Evolutionary conservation across 495 filamentous ascomycete species (phyloP), one percentile per base, ranked within the genome.

Genomic region (Friedmanniomyces simplex): DNA sequence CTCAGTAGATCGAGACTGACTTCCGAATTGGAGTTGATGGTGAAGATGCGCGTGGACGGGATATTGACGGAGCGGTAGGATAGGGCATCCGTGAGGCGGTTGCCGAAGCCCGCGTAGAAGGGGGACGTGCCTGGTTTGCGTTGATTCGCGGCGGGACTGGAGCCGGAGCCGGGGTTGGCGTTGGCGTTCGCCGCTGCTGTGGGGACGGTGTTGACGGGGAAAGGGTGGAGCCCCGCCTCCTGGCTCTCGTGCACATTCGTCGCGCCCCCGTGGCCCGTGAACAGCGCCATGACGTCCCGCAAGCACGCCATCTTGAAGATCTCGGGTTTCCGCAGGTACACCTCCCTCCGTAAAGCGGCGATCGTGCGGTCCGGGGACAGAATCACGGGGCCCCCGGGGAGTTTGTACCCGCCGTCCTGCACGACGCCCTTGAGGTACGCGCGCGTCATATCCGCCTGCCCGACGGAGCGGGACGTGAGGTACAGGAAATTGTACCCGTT

Each of bases 401-500:
- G 67, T 30, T 81, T 81, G 69, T 89, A 95, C 6, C 51, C 51
- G 34, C 84, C 83, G 55, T 95, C 91, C 68, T 99, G 93, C 18
- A 80, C 74, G 18, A 99, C 87, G 11, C 91, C 91, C 49, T 91
- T 84, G 0, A 99, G 77, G 71, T 99, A 99, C 1, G 87, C 82
- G 54, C 94, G 75, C 8, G 93, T 99, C 0, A 79, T 89, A 69
- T 99, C 93, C 24, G 93, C 85, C 69, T 95, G 91, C 0, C 93
- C 93, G 47, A 96, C 90, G 8, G 87, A 89, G 43, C 93, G 84
- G 72, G 87, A 93, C 0, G 94, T 99, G 36, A 99, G 80, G 66
- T 99, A 99, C 77, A 99, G 87, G 63, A 99, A 89, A 68, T 99
- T 95, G 74, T 99, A 99, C 2, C 93, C 93, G 67, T 99, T 99